Conservation (phyloP, 768 basidiomycete species). For the Tulasnella sp. region DNA sequence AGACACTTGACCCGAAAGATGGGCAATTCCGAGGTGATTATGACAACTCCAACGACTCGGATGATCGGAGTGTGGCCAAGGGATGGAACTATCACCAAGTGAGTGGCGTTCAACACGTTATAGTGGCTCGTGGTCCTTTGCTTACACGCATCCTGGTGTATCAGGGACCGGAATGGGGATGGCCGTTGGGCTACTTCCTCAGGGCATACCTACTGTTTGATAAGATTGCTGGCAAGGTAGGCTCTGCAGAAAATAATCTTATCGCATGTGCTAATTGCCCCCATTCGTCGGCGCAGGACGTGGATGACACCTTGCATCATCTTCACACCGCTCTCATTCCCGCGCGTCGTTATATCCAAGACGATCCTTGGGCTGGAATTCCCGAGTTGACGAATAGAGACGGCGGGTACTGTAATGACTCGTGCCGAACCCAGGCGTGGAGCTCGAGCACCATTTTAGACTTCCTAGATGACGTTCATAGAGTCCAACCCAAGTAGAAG, state of each 20-base stretch:
- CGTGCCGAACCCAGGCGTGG: slow-evolving; percentile 94
- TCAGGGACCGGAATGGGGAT: slow-evolving; percentile 89
- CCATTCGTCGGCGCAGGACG: slow-evolving; percentile 39
- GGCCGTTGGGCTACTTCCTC: slow-evolving; percentile 92
- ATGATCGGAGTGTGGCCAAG: slow-evolving; percentile 77
- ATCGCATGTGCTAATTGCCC: background rate
- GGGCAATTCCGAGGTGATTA: slow-evolving; percentile 84
- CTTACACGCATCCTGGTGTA: slow-evolving; percentile 19
- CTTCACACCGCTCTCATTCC: slow-evolving; percentile 63
- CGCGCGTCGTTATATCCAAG: slow-evolving; percentile 61
- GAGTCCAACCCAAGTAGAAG: slow-evolving; percentile 19
- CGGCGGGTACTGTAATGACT: slow-evolving; percentile 74
- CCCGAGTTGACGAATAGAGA: slow-evolving; percentile 87
- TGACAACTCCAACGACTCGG: slow-evolving; percentile 86
- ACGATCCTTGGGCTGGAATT: slow-evolving; percentile 84
- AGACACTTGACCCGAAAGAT: slow-evolving; percentile 82
- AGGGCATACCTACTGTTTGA: slow-evolving; percentile 90
- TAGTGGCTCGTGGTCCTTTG: slow-evolving; percentile 9
- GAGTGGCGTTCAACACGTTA: slow-evolving; percentile 20
- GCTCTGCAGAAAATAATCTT: background rate
- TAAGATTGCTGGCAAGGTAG: slow-evolving; percentile 46
- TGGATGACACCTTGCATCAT: slow-evolving; percentile 62
- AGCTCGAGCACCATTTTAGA: slow-evolving; percentile 87
- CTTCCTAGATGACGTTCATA: slow-evolving; percentile 68
- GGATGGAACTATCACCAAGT: slow-evolving; percentile 93